Evolutionary conservation across 257 asterid genomes (phyloP), one percentile per base, ranked within the genome.

Genomic region (Solanum commersonii): DNA sequence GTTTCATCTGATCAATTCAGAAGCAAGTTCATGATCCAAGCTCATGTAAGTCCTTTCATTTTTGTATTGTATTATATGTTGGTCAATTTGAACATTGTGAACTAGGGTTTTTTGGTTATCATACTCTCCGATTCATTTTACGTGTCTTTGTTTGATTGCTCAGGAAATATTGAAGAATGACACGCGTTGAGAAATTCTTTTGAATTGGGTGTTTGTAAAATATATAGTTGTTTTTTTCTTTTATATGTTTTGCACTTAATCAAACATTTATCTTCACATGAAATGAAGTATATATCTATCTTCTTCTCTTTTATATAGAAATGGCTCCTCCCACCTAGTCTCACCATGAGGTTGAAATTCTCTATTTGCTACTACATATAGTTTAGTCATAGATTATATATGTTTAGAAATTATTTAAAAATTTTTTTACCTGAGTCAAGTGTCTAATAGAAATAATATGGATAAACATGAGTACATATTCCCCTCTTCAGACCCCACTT

Each of bases 1-100:
- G 83, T 92, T 63, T 90, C 92, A n/a, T 88, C 90, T 9, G 91
- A 88, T 90, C 89, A 82, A 10, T 33, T 56, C n/a, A 68, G 90
- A 10, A 74, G 89, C 91, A 84, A 87, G 92, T 88, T 33, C 88
- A 89, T 89, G 90, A 87, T 89, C 72, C 91, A 87, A 27, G 70
- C 89, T 38, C 91, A 49, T 67, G 89, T 86, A 70, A 88, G 87
- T 88, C 18, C 71, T 65, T n/a, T n/a, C 14, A 65, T 65, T 65
- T 11, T 52, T 52, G 23, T 52, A 52, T 10, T 52, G 63, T 16
- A 52, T 52, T 52, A 52, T 46, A 46, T 18, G 68, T 18, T 44
- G 38, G 5, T 81, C 10, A n/a, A 68, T 83, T 49, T 23, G 27
- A 34, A 12, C 34, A 73, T 22, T 70, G 20, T 73, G 46, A 40